Base-by-base conservation (phyloP, 2,329 filamentous ascomycete genomes). In the Neopestalotiopsis sp. region DNA sequence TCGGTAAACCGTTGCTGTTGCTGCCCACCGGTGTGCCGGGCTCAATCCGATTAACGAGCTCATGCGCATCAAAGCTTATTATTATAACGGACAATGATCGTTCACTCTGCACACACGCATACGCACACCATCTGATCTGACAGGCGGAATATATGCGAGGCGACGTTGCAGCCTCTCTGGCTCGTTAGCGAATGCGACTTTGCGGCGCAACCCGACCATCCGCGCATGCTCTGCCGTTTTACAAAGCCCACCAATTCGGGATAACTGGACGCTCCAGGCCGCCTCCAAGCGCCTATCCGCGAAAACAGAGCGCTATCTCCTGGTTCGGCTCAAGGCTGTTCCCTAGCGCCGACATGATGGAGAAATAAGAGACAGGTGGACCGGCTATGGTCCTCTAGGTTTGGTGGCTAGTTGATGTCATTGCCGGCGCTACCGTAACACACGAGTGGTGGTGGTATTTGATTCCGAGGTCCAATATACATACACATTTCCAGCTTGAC, bases 361-460 rank as follows among this genome's bases (percentile, higher is more conserved):
- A 38, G 49, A 56, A 66, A 4, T 45, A 40, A 14, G n/a, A 62
- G 63, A 30, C 1, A 24, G 20, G 63, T 57, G 63, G 63, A 30
- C 63, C 62, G 24, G n/a, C n/a, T 17, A 12, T 6, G 40, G 13
- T 64, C 40, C 40, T 20, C 34, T 38, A 24, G n/a, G 30, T 34
- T 63, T 49, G 24, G 32, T 65, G 62, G 38, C 40, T 66, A 66
- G 49, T 66, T 66, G 63, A 66, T 66, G 63, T 66, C 63, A 66
- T 66, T 57, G 40, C 49, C 63, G 45, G 53, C 20, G 20, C 59
- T 40, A 40, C 30, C 59, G 59, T 62, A 38, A 62, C 17, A 59
- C 17, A 59, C 5, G 45, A 53, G 45, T n/a, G 45, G 45, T 20
- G 7, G 45, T 24, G 7, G 45, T 24, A n/a, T 17, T 53, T 20